Percentiles rank a stretch among this genome's conserved stretches.
phyloP scores from a whole-genome alignment of 805 yeast species.

The Blastobotrys americana region DNA sequence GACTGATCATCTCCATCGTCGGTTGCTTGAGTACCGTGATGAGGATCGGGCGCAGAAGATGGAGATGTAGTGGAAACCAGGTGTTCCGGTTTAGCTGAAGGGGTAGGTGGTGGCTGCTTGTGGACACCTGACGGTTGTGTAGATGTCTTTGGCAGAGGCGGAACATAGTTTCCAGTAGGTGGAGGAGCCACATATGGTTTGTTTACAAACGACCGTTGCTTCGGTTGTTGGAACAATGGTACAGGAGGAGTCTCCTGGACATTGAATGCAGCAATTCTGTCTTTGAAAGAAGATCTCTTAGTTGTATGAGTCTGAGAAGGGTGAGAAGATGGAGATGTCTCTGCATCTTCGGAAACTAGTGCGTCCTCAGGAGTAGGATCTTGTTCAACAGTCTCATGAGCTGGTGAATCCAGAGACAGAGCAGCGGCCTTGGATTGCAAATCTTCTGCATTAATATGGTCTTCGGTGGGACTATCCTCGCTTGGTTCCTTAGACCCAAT shows the following conservation, averaged over 20 bases:
- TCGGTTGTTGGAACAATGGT: constrained; percentile 27
- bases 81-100: constrained; percentile 3
- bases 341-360: neutral
- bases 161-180: constrained; percentile 50
- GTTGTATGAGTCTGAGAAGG: neutral
- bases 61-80: constrained; percentile 13
- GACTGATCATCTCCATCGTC: constrained; percentile 17
- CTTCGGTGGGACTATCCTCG: no score
- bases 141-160: constrained; percentile 27
- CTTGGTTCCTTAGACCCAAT: neutral
- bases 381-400: neutral
- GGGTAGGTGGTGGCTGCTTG: neutral
- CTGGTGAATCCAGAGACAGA: neutral
- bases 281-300: constrained; percentile 33
- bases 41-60: constrained; percentile 23
- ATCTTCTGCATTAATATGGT: neutral
- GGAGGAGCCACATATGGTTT: constrained; percentile 53
- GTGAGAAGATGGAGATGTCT: neutral
- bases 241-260: constrained; percentile 38
- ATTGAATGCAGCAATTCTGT: constrained; percentile 46
- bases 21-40: constrained; percentile 30
- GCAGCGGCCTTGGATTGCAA: neutral
- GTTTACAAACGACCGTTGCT: constrained; percentile 44
- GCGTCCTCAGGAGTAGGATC: neutral
- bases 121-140: neutral